Evolutionary conservation across 75 land plant species (phyloP).

Genomic region (Pinus albicaulis): DNA sequence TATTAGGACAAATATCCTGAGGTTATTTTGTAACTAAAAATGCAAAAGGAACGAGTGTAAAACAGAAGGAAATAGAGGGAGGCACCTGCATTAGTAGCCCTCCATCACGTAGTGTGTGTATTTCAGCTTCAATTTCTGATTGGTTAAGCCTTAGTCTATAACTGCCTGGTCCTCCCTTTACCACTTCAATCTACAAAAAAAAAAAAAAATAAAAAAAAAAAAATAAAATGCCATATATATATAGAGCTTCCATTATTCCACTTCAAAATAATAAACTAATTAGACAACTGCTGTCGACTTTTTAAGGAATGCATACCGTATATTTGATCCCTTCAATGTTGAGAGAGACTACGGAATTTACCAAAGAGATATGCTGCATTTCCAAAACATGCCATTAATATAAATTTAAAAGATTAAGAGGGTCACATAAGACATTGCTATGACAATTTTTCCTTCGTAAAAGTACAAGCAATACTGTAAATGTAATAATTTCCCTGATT

Average conservation of each 20-base stretch:
- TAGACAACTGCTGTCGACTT: not conserved
- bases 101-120: constrained; percentile 95
- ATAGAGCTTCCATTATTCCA: not conserved
- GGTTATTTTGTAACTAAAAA: not conserved
- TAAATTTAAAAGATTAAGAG: no score
- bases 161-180: constrained; percentile 91
- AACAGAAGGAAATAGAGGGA: not conserved
- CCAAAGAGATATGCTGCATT: constrained; percentile 94
- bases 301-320: constrained; percentile 48
- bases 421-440: not conserved
- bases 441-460: not conserved
- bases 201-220: no score
- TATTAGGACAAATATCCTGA: not conserved
- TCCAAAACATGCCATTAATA: not conserved
- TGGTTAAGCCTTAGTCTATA: constrained; percentile 77
- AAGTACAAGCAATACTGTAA: not conserved
- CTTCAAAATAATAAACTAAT: constrained; percentile 3
- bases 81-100: constrained; percentile 95
- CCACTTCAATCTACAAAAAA: constrained; percentile 73
- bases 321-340: constrained; percentile 99
- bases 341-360: constrained; percentile 72
- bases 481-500: not conserved
- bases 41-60: not conserved
- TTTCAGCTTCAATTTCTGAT: constrained; percentile 90
- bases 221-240: not conserved